phyloP scores from a whole-genome alignment of 176 grass and related monocot species.

The Ampelocalamus luodianensis region DNA sequence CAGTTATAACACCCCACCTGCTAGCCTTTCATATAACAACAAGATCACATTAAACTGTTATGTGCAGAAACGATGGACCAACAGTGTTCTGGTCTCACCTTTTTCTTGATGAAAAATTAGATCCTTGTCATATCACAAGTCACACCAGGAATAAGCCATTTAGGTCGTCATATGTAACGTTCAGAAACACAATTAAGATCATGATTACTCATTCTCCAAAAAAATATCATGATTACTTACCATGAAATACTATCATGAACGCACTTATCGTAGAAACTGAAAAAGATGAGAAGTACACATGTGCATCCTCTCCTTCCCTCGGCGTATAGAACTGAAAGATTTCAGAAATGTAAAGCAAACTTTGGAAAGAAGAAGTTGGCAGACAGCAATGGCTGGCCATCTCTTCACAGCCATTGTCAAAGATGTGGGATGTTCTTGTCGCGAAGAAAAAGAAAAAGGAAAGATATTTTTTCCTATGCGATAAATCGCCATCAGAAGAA shows the following conservation, averaged over 20 bases:
- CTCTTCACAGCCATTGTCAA: constrained; percentile 37
- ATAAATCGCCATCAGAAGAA: constrained; percentile 38
- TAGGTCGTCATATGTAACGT: not conserved
- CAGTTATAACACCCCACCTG: constrained; percentile 30
- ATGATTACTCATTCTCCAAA: not conserved
- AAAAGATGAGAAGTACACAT: not conserved
- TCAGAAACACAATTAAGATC: constrained; percentile 11
- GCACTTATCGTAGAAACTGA: constrained; percentile 7
- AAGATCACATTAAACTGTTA: constrained; percentile 34
- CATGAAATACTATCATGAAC: not conserved
- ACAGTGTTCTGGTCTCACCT: constrained; percentile 21
- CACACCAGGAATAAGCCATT: not conserved
- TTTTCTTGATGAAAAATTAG: not conserved
- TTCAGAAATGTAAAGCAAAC: constrained; percentile 21
- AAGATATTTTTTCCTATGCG: not conserved
- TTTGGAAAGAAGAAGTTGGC: constrained; percentile 38
- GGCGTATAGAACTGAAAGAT: constrained; percentile 7
- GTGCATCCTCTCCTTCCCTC: not conserved
- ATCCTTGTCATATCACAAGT: constrained; percentile 42
- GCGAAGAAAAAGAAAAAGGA: not conserved
- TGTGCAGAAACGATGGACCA: constrained; percentile 26
- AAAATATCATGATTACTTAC: not conserved
- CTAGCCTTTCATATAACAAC: constrained; percentile 41
- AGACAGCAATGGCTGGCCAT: constrained; percentile 37
- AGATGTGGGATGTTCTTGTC: constrained; percentile 28